Conservation (phyloP, 495 filamentous ascomycete species). For the Arthonia radiata region DNA sequence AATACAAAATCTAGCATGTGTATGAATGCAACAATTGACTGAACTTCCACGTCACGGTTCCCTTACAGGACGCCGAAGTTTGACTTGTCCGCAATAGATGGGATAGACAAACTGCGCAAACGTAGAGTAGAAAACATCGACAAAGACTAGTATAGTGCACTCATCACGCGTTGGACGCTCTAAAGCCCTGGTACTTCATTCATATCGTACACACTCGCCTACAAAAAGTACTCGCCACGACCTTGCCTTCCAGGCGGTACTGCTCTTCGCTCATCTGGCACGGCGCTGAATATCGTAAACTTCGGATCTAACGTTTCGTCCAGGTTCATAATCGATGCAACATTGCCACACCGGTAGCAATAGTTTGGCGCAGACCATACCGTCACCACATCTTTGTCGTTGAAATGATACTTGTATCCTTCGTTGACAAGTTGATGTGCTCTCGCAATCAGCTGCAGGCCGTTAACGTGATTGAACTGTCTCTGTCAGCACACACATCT, state of each 20-base stretch:
- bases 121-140: too few species aligned
- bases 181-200: too few species aligned
- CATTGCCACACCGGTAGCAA: slow-evolving; percentile 94
- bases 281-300: slow-evolving; percentile 87
- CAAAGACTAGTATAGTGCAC: too few species aligned
- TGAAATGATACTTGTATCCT: slow-evolving; percentile 96
- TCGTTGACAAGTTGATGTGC: slow-evolving; percentile 96
- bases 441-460: slow-evolving; percentile 76
- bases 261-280: slow-evolving; percentile 74
- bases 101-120: too few species aligned
- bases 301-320: slow-evolving; percentile 58
- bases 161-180: too few species aligned
- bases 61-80: too few species aligned
- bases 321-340: slow-evolving; percentile 91
- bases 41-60: too few species aligned
- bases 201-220: too few species aligned
- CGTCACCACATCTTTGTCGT: slow-evolving; percentile 89
- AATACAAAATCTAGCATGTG: too few species aligned
- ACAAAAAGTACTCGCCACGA: slow-evolving; percentile 87
- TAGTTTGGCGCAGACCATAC: slow-evolving; percentile 98
- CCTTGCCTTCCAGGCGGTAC: slow-evolving; percentile 60
- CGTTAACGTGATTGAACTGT: slow-evolving; percentile 89
- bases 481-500: not conserved
- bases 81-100: too few species aligned
- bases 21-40: too few species aligned